Base-by-base conservation (phyloP, 1,139 yeast species). In the Kodamaea arcana region DNA sequence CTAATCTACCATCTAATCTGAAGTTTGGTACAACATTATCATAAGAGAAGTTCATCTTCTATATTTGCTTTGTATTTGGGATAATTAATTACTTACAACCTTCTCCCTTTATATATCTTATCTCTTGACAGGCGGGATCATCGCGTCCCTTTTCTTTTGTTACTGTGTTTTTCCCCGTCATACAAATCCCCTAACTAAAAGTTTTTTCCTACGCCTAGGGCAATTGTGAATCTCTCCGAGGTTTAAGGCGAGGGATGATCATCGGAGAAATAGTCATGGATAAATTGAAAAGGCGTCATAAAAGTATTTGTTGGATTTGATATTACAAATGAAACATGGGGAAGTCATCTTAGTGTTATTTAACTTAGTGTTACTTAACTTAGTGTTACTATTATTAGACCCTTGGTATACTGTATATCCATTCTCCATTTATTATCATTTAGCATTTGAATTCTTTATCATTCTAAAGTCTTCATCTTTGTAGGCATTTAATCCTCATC, bases 1-100 rank as follows among this genome's bases (percentile, higher is more conserved):
- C 87, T 39, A 83, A 66, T 57, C 80, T 78, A 36, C 84, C 84
- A 48, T 81, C 88, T 45, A 83, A 70, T 48, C 83, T 69, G 59
- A 78, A 80, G 57, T 58, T 66, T 33, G 76, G 77, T 15, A 71
- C 73, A 36, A 70, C 64, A 64, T 69, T 66, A 35, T 65, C 63
- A 58, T 58, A 65, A 21, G 72, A 58, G 45, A 38, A 54, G 32
- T 49, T 45, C 52, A 48, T 48, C n/a, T 12, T 25, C 11, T 25
- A 7, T 25, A 15, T 6, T 24, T 21, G 15, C 7, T 24, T 24
- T 24, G 26, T 24, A 8, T 24, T 8, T 20, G 8, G 8, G 11
- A 8, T 20, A 20, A 20, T 20, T 11, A 8, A 20, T 20, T 11
- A 11, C 11, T 11, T 11, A 8, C 23, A 20, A 11, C 23, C 11